These are phyloP conservation scores for Ogataea henricii DNA, from an alignment of 805 yeast species.

Conservation along the genomic window DNA sequence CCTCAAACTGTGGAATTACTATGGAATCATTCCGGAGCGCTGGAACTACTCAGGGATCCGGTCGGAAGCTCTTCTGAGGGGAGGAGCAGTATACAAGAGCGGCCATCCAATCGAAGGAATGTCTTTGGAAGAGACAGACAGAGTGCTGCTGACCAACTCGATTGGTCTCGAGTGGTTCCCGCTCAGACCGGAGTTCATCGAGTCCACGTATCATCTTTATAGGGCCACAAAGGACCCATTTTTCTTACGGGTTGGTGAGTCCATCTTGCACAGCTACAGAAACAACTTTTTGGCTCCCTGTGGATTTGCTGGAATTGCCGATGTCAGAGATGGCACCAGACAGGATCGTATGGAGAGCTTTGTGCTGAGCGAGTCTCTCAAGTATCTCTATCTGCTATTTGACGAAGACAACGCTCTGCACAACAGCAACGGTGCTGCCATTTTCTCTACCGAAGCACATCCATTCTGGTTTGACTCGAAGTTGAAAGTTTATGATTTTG, in stretches of 20 bases:
- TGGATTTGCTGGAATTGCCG: slow-evolving; percentile 80
- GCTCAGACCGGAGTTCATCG: slow-evolving; percentile 87
- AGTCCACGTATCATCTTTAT: slow-evolving; percentile 81
- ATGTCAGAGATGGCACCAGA: slow-evolving; percentile 58
- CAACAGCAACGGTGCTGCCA: slow-evolving; percentile 36
- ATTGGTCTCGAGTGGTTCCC: slow-evolving; percentile 87
- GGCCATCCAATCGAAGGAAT: slow-evolving; percentile 27
- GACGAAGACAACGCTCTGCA: slow-evolving; percentile 62
- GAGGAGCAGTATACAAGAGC: slow-evolving; percentile 15
- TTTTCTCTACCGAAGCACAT: slow-evolving; percentile 90
- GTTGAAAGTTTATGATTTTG: slow-evolving; percentile 26
- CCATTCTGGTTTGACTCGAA: slow-evolving; percentile 70
- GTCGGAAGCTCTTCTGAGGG: slow-evolving; percentile 21
- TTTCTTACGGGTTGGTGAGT: slow-evolving; percentile 73
- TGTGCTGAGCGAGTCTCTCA: slow-evolving; percentile 83
- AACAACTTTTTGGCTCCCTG: slow-evolving; percentile 58
- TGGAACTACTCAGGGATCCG: slow-evolving; percentile 54
- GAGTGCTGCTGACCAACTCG: slow-evolving; percentile 34
- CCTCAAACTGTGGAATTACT: slow-evolving; percentile 77
- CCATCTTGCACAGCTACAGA: slow-evolving; percentile 57
- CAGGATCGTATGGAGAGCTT: slow-evolving; percentile 92
- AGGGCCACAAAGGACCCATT: slow-evolving; percentile 86
- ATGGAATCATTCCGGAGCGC: slow-evolving; percentile 84
- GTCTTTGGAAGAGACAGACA: slow-evolving; percentile 25
- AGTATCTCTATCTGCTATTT: slow-evolving; percentile 78